Conservation (phyloP, 495 filamentous ascomycete genomes). For the Sordaria brevicollis region DNA sequence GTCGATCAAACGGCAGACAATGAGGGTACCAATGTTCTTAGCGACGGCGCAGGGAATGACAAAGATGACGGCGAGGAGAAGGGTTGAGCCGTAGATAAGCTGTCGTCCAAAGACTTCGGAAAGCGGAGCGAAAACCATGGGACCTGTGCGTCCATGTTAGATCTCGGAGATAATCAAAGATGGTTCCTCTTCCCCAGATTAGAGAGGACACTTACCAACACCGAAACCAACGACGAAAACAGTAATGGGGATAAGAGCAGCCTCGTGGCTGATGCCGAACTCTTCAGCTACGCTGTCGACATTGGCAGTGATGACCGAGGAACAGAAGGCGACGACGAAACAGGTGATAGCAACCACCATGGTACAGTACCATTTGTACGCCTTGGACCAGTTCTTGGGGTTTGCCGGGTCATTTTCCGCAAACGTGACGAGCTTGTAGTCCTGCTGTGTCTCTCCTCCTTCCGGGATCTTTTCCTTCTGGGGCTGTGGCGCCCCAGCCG, state of each 20-base stretch:
- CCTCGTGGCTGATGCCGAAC: constrained; percentile 56
- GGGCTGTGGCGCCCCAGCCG: not conserved
- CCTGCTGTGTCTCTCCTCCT: constrained; percentile 4
- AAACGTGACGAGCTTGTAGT: constrained; percentile 67
- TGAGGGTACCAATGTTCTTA: constrained; percentile 61
- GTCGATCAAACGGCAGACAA: constrained; percentile 63
- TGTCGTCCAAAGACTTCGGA: constrained; percentile 61
- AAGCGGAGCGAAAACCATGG: constrained; percentile 74
- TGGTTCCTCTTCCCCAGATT: not conserved
- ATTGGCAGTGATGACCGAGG: constrained; percentile 59
- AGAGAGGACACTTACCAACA: constrained; percentile 34
- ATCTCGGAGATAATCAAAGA: not conserved
- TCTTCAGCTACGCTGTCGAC: constrained; percentile 46
- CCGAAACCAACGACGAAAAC: constrained; percentile 76
- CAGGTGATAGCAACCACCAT: constrained; percentile 55
- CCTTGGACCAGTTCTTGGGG: constrained; percentile 59
- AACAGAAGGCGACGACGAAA: constrained; percentile 55
- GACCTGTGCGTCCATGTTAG: constrained; percentile 18
- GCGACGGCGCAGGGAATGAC: constrained; percentile 68
- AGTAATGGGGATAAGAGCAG: constrained; percentile 55
- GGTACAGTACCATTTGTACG: constrained; percentile 56
- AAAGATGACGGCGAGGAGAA: constrained; percentile 61
- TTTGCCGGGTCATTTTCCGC: constrained; percentile 53
- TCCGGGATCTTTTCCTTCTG: constrained; percentile 3
- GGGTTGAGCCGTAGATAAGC: constrained; percentile 53